Percentiles rank a stretch among this genome's conserved stretches.
phyloP scores from a whole-genome alignment of 2,329 filamentous ascomycete species.

The Aspergillus sp. region DNA sequence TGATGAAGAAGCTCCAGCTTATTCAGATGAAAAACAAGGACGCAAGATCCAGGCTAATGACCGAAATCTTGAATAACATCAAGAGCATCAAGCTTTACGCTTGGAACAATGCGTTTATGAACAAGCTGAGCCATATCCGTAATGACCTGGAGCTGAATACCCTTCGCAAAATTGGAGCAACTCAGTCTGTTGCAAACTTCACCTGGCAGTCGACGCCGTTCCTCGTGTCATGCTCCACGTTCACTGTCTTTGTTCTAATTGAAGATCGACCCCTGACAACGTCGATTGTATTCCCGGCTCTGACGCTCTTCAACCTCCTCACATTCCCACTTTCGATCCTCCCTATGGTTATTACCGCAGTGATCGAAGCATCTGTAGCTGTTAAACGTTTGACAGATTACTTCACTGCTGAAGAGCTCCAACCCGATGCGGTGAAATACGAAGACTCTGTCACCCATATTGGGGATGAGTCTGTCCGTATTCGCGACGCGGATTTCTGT shows the following conservation, averaged over 20 bases:
- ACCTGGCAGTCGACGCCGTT: conserved; percentile 98
- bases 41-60: conserved; percentile 85
- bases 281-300: conserved; percentile 91
- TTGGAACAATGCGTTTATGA: conserved; percentile 96
- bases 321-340: conserved; percentile 92
- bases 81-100: conserved; percentile 99
- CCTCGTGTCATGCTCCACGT: conserved; percentile 94
- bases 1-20: conserved; percentile 95
- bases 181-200: conserved; percentile 92
- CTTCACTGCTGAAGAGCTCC: conserved; percentile 84
- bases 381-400: conserved; percentile 82
- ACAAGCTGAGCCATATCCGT: conserved; percentile 90
- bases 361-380: conserved; percentile 94
- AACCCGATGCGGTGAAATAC: conserved; percentile 73
- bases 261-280: conserved; percentile 79
- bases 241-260: conserved; percentile 88
- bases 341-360: conserved; percentile 96
- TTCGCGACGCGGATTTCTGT: conserved; percentile 84
- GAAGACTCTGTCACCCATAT: conserved; percentile 69
- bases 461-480: conserved; percentile 82
- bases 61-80: conserved; percentile 99
- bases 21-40: conserved; percentile 99
- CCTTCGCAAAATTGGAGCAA: conserved; percentile 90
- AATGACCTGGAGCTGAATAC: conserved; percentile 97
- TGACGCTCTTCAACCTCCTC: conserved; percentile 91